A percentile compares a stretch with the other conserved stretches of the same genome.
These are phyloP conservation scores for Streptanthus diversifolius DNA, from an alignment of 345 rosid genomes.

Conservation along the genomic window DNA sequence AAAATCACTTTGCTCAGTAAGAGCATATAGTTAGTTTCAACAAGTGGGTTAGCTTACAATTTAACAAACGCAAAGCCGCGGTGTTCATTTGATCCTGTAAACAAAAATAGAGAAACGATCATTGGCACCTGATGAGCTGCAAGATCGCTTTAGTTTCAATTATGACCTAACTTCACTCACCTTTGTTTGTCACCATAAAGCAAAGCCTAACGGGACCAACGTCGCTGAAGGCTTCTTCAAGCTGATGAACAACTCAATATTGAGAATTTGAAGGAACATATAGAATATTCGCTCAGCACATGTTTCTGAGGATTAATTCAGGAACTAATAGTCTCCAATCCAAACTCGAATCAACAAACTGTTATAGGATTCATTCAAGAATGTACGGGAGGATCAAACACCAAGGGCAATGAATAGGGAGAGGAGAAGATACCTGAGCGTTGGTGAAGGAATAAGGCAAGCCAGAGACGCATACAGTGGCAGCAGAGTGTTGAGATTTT, in stretches of 20 bases:
- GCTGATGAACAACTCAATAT: slow-evolving; percentile 41
- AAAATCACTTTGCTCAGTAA: neutral
- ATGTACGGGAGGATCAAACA: neutral
- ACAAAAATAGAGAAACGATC: neutral
- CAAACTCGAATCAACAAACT: neutral
- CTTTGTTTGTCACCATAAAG: slow-evolving; percentile 81
- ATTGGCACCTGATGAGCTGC: neutral
- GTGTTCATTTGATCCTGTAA: slow-evolving; percentile 73
- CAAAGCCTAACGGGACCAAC: slow-evolving; percentile 93
- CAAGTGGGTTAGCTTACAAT: slow-evolving; percentile 52
- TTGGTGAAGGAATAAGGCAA: slow-evolving; percentile 82
- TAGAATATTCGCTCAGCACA: no score
- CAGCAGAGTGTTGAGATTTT: slow-evolving; percentile 53
- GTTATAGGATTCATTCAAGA: neutral
- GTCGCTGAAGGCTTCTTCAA: slow-evolving; percentile 80
- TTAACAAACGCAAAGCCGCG: slow-evolving; percentile 75
- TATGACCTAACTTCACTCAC: slow-evolving; percentile 31
- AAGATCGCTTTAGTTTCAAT: neutral
- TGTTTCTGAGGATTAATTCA: neutral
- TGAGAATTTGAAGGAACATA: neutral
- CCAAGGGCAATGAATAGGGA: neutral
- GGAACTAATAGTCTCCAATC: neutral
- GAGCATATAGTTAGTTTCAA: slow-evolving; percentile 8
- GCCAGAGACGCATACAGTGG: slow-evolving; percentile 76
- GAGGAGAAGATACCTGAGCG: slow-evolving; percentile 53